Conservation (phyloP, 1,284 basidiomycete species). For the Trametes sp. region DNA sequence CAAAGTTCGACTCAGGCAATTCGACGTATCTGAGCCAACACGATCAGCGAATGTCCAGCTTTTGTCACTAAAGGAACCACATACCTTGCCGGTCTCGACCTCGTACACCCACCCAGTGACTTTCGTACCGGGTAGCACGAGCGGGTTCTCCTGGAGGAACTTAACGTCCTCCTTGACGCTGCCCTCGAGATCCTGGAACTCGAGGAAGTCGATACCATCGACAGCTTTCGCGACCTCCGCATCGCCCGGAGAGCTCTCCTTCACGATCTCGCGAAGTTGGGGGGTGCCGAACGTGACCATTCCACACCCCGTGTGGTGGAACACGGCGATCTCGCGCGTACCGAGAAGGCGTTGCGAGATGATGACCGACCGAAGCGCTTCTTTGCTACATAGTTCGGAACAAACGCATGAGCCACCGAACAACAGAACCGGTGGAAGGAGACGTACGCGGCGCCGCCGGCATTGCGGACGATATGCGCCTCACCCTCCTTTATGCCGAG, state of each 20-base stretch:
- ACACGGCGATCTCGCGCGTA: conserved; percentile 69
- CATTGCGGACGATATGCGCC: conserved; percentile 74
- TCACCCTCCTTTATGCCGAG: conserved; percentile 71
- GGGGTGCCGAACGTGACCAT: conserved; percentile 68
- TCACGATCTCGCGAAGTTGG: conserved; percentile 58
- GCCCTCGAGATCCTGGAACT: conserved; percentile 60
- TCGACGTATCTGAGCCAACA: neutral
- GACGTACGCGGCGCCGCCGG: conserved; percentile 66
- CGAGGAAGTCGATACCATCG: conserved; percentile 64
- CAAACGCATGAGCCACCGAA: neutral
- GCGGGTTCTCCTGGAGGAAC: conserved; percentile 61
- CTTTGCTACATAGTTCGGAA: conserved; percentile 50
- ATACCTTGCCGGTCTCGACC: conserved; percentile 66
- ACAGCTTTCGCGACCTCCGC: conserved; percentile 47
- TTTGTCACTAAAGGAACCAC: neutral
- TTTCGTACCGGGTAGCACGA: conserved; percentile 59
- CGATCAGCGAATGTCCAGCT: neutral
- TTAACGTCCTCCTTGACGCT: conserved; percentile 64
- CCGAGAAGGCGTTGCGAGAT: conserved; percentile 74
- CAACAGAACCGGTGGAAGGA: neutral
- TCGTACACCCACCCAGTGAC: conserved; percentile 75
- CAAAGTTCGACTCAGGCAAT: too few species aligned
- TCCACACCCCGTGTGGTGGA: conserved; percentile 74
- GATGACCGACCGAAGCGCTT: conserved; percentile 70
- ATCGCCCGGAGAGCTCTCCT: conserved; percentile 52